Base-by-base conservation (phyloP, 2,329 filamentous ascomycete species). In the Scolecobasidium constrictum region DNA sequence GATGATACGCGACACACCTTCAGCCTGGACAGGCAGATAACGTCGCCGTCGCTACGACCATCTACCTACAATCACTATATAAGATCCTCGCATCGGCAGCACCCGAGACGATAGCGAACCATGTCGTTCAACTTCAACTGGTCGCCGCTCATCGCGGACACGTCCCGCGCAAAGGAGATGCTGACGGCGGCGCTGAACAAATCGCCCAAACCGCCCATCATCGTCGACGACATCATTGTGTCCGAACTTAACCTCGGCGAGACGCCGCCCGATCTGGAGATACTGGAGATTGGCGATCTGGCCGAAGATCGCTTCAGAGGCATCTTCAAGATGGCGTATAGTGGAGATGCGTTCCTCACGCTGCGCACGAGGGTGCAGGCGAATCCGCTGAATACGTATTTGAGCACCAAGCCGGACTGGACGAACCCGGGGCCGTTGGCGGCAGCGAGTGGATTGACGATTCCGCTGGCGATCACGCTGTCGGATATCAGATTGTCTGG, bases 81-180 rank as follows among this genome's bases (percentile, higher is more conserved):
- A 23, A 40, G 34, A 7, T 7, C 26, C 23, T 15, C 41, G 20
- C 40, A 22, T n/a, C 40, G 16, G 15, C 42, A 23, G 38, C 43
- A 46, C 35, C n/a, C 26, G 26, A 31, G n/a, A 7, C n/a, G 26
- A 15, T 18, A 23, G 33, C 26, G 26, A 7, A 50, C 46, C 66
- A 98, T 98, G 92, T 92, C 92, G 54, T 98, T 98, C 83, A 96
- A 96, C 73, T 98, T 98, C 84, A 96, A 96, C 86, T 98, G 92
- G 92, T 94, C 87, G 76, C 92, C 92, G 59, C 75, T 98, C 52
- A 92, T 93, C 68, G 90, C 90, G 59, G 92, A 96, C 69, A 90
- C 86, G 57, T 78, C 83, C 60, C 83, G 87, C 54, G 90, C 92
- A 40, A 84, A 88, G 62, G 88, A 96, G 61, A 83, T 96, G 63